Conservation (phyloP, 1,139 yeast genomes). For the Debaryomyces singareniensis region DNA sequence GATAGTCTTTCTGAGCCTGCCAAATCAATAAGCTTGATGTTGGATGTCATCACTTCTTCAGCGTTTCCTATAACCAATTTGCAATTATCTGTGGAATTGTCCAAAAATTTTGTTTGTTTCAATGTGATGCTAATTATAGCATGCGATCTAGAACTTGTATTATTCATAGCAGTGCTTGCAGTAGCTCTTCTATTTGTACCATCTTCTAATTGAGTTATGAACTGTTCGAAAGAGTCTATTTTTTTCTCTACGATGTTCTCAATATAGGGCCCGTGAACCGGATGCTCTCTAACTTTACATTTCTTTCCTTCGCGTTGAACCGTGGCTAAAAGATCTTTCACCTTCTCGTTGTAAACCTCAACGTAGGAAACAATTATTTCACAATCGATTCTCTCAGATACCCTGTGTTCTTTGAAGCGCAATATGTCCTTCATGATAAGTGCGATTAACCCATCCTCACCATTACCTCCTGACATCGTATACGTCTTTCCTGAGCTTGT, state of each 20-base stretch:
- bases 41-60: slow-evolving; percentile 49
- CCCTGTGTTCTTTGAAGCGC: slow-evolving; percentile 28
- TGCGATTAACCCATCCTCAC: slow-evolving; percentile 57
- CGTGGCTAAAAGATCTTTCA: slow-evolving; percentile 45
- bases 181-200: slow-evolving; percentile 56
- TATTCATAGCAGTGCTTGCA: slow-evolving; percentile 66
- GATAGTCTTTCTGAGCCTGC: slow-evolving; percentile 76
- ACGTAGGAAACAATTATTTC: slow-evolving; percentile 56
- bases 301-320: slow-evolving; percentile 16
- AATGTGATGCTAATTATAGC: slow-evolving; percentile 64
- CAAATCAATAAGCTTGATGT: slow-evolving; percentile 65
- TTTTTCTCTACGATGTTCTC: slow-evolving; percentile 50
- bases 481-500: slow-evolving; percentile 70
- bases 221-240: slow-evolving; percentile 40
- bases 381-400: slow-evolving; percentile 40
- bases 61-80: slow-evolving; percentile 35
- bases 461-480: slow-evolving; percentile 62
- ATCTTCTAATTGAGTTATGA: slow-evolving; percentile 29
- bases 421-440: slow-evolving; percentile 51
- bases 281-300: slow-evolving; percentile 53
- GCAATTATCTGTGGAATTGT: slow-evolving; percentile 15
- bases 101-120: slow-evolving; percentile 52
- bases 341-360: slow-evolving; percentile 72
- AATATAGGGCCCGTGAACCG: slow-evolving; percentile 62
- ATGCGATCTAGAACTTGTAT: slow-evolving; percentile 68